Conservation (phyloP, 75 land plant genomes). For the Gnetum montanum region DNA sequence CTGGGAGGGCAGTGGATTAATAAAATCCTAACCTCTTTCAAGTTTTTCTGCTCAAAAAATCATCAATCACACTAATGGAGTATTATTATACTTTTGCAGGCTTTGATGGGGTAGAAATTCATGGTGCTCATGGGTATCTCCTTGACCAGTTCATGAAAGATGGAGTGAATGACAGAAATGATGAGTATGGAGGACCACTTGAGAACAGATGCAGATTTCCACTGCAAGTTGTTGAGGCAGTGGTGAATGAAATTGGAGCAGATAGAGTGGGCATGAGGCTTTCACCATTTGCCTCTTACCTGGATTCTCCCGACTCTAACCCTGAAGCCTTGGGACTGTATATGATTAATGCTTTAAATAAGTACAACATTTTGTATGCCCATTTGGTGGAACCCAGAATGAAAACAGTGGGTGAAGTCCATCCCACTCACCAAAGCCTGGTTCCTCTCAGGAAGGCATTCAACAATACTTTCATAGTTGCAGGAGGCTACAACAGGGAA, state of each 20-base stretch:
- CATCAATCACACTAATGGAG: too few relatives aligned
- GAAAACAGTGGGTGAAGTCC: conserved; percentile 1
- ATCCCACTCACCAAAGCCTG: conserved; percentile 19
- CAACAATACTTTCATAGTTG: conserved; percentile 41
- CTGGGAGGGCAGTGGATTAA: too few relatives aligned
- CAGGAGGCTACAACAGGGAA: conserved; percentile 58
- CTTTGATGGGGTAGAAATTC: conserved; percentile 70
- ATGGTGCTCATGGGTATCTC: conserved; percentile 56
- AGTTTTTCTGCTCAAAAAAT: too few relatives aligned
- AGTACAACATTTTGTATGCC: conserved; percentile 35
- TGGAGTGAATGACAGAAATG: conserved; percentile 48
- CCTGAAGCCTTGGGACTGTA: conserved; percentile 44
- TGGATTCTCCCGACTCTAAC: conserved; percentile 43
- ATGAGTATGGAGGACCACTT: conserved; percentile 52
- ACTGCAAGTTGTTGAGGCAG: conserved; percentile 43
- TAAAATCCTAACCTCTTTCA: too few relatives aligned
- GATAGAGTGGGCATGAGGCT: conserved; percentile 51
- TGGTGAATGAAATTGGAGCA: conserved; percentile 47
- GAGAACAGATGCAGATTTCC: conserved; percentile 62
- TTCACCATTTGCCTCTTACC: conserved; percentile 41
- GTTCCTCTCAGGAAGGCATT: conserved; percentile 57
- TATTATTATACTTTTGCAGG: too few relatives aligned
- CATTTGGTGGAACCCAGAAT: conserved; percentile 48
- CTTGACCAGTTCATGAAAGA: conserved; percentile 65
- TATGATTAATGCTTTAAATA: conserved; percentile 39